Conservation (phyloP, 345 rosid species). For the Syzygium jambos region DNA sequence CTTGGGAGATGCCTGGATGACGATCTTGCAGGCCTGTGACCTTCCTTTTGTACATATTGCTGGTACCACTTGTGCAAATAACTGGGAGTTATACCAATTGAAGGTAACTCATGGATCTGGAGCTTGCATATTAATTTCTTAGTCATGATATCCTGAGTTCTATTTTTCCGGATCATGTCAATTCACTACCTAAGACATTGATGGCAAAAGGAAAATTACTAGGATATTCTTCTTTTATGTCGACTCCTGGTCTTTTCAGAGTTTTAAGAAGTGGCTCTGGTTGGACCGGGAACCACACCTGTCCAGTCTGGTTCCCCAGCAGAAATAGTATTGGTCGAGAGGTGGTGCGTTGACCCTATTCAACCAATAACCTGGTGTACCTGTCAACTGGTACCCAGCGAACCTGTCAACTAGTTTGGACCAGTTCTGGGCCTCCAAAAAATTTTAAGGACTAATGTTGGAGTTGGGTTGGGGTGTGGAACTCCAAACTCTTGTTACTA, state of each 20-base stretch:
- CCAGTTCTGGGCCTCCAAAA: not conserved
- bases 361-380: not conserved
- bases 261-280: not conserved
- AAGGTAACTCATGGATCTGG: not conserved
- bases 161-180: not conserved
- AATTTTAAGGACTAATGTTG: not conserved
- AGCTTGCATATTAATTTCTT: not conserved
- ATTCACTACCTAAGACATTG: not conserved
- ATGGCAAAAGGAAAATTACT: not conserved
- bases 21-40: not conserved
- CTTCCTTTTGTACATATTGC: not conserved
- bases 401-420: not conserved
- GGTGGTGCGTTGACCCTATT: not conserved
- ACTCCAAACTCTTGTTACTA: not conserved
- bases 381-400: not conserved
- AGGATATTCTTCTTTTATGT: not conserved
- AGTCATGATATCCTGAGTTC: not conserved
- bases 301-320: not conserved
- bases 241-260: not conserved
- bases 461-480: not conserved
- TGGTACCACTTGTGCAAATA: not conserved
- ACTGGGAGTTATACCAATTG: not conserved
- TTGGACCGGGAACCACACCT: not conserved
- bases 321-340: not conserved
- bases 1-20: not conserved